Base-by-base conservation (phyloP, 2,329 filamentous ascomycete species). In the Fusarium sp. region DNA sequence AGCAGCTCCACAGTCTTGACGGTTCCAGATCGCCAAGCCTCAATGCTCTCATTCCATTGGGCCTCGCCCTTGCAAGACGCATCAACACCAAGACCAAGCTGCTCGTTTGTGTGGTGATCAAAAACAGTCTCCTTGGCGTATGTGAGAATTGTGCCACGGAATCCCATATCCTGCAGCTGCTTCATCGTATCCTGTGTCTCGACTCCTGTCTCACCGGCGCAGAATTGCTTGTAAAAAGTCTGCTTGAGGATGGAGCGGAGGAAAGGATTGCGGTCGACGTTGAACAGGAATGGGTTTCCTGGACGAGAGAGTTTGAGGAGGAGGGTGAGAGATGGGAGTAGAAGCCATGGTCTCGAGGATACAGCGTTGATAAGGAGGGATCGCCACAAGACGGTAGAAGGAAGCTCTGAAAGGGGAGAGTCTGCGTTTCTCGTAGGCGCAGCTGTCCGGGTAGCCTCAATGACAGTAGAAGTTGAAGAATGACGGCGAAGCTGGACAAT, bases 171-270 rank as follows among this genome's bases (percentile, higher is more conserved):
- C 51, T 83, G 80, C 25, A 86, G 70, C n/a, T 81, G 76, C 9
- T 77, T 76, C 58, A 82, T 81, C 0, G 79, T 83, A 16, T 73
- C 74, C n/a, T 77, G 77, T 0, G 86, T 83, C 75, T 87, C 83
- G 0, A 76, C 73, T 11, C 77, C 76, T 25, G 81, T 83, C 71
- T 84, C 83, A 1, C 86, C 86, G 0, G 84, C 83, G 67, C 86
- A 88, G 76, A 87, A 88, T 59, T 88, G 86, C 36, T 85, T 84
- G 71, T 78, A 83, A 4, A 84, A 85, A 0, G 85, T 86, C 62
- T 81, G 79, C 72, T 83, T 84, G 6, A 88, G 77, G 3, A 87
- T 61, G 10, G 77, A 75, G 25, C 81, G 77, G 11, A 87, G 76
- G 0, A 87, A 16, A 0, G 82, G 81, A 69, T 88, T 88, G 40